Base-by-base conservation (phyloP, 768 basidiomycete genomes). In the Rhodotorula paludigena region DNA sequence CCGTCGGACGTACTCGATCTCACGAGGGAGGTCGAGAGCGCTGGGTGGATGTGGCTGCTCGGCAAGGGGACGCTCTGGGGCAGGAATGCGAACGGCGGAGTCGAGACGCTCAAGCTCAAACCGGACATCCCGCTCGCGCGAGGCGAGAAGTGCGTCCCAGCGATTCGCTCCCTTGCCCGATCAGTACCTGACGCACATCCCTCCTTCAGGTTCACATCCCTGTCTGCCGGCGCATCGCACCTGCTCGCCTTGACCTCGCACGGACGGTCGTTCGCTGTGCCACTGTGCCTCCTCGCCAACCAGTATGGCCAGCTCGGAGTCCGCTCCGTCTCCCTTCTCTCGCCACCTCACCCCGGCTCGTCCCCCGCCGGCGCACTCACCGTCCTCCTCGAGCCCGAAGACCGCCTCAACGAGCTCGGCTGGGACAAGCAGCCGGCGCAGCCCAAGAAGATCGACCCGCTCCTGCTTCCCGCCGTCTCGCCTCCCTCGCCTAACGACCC, bases 291-390 rank as follows among this genome's bases (percentile, higher is more conserved):
- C 69, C 77, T 82, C 15, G 92, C 88, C 36, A 97, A 97, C 78
- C 79, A 83, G 2, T 84, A 86, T 76, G 89, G 89, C 2, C 92
- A 96, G 76, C 85, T 97, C 14, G 92, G 92, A 12, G 82, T 89
- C 72, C 84, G 86, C 36, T 84, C 84, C 68, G 82, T 87, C 56
- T 79, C 84, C 57, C 81, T 88, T 4, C 52, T 65, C 33, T 49
- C 64, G 0, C 67, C 67, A 9, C 62, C 42, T 0, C 70, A 71
- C 33, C 58, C 63, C 16, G 41, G 48, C 32, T 64, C 59, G 20
- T 53, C 57, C 9, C 36, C 56, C 7, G 35, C 38, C 21, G 42
- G 58, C 77, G 78, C 41, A 73, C 80, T 32, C 21, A 42, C 51
- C 3, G 66, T 57, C 48, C 55, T 32, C 60, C 70, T 66, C 72